phyloP scores from a whole-genome alignment of 192 early-diverging fungal species.

The Mortierella antarctica region DNA sequence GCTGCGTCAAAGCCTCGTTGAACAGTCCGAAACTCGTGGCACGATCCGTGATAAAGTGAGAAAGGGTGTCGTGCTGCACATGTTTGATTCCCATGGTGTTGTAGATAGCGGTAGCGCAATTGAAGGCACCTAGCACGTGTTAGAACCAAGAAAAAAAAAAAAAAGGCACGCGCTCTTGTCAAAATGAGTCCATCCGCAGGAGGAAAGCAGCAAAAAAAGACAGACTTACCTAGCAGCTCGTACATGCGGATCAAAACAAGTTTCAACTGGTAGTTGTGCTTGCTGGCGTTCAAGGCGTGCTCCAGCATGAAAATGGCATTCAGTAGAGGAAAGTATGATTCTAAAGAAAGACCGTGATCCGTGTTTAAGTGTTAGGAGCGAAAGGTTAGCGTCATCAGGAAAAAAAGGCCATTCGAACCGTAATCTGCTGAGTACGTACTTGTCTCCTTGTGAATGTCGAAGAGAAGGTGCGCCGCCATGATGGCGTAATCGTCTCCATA shows the following conservation, averaged over 20 bases:
- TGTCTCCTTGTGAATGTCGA: conserved; percentile 64
- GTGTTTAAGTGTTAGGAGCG: background rate
- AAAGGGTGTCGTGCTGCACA: conserved; percentile 91
- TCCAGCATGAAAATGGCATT: conserved; percentile 78
- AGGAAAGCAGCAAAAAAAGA: background rate
- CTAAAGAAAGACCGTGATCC: conserved; percentile 9
- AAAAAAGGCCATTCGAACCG: background rate
- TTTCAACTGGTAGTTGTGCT: conserved; percentile 87
- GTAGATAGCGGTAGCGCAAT: conserved; percentile 70
- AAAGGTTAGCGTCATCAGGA: background rate
- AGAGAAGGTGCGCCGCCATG: conserved; percentile 66
- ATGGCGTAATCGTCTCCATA: conserved; percentile 84
- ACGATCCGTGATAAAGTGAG: conserved; percentile 75
- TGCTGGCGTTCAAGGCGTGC: conserved; percentile 76
- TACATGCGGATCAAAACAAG: conserved; percentile 89
- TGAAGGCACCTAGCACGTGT: conserved; percentile 64
- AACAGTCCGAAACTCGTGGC: conserved; percentile 62
- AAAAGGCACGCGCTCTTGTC: background rate
- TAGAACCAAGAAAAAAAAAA: background rate
- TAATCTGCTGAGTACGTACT: conserved; percentile 10
- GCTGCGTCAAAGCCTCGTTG: conserved; percentile 60
- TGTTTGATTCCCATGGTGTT: conserved; percentile 88
- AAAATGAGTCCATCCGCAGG: background rate
- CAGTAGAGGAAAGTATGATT: conserved; percentile 47
- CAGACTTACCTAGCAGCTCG: conserved; percentile 68